Conservation (phyloP, 805 yeast species). For the Spathaspora arborariae region DNA sequence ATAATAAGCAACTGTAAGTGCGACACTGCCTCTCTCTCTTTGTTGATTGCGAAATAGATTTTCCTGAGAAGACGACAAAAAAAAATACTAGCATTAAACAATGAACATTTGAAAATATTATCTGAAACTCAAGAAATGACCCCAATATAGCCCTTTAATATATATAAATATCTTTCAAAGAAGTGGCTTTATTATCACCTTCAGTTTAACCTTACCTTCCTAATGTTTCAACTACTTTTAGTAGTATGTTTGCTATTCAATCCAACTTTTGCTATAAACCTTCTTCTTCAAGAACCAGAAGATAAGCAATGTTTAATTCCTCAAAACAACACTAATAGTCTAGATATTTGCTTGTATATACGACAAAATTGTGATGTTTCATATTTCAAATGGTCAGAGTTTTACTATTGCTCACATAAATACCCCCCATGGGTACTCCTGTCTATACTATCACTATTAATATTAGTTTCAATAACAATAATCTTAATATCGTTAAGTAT, state of each 20-base stretch:
- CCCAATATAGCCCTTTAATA: background rate
- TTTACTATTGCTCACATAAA: slow-evolving; percentile 24
- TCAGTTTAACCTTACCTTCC: background rate
- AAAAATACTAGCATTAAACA: no score
- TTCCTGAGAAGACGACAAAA: no score
- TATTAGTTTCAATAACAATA: slow-evolving; percentile 12
- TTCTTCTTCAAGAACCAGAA: background rate
- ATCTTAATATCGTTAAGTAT: slow-evolving; percentile 25
- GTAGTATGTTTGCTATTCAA: background rate
- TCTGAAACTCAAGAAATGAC: no score
- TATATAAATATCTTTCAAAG: background rate
- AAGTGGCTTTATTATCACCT: background rate
- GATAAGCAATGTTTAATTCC: background rate
- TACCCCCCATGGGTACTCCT: slow-evolving; percentile 12
- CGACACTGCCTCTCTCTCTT: no score
- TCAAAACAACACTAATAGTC: background rate
- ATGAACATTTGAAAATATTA: no score
- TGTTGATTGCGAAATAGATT: no score
- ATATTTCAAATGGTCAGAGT: slow-evolving; percentile 25
- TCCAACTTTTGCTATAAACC: background rate
- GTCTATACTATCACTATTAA: slow-evolving; percentile 9
- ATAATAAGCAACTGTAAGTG: no score
- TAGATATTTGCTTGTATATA: slow-evolving; percentile 16
- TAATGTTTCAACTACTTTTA: background rate
- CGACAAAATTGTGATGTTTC: slow-evolving; percentile 15